Evolutionary conservation across 2,329 filamentous ascomycete species (phyloP).

Genomic region (Malbranchea cinnamomea): DNA sequence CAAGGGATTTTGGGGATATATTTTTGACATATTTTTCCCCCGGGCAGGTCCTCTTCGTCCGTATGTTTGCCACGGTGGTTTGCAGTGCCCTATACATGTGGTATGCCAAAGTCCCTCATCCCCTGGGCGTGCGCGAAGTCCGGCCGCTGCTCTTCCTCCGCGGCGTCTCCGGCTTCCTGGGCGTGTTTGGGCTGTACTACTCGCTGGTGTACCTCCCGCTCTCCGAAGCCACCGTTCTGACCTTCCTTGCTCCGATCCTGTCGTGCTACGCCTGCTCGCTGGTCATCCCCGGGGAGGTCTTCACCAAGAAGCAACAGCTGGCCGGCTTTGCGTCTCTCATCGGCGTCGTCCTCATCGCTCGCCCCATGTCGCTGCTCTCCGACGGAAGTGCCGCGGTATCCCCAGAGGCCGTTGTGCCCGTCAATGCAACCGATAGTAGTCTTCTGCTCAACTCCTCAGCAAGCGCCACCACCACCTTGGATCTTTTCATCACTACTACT

Average conservation of each 20-base stretch:
- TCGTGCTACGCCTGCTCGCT: slow-evolving; percentile 69
- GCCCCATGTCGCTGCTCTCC: slow-evolving; percentile 46
- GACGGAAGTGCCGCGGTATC: slow-evolving; percentile 11
- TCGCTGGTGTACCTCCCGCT: slow-evolving; percentile 66
- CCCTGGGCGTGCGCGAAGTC: slow-evolving; percentile 53
- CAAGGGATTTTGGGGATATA: not conserved
- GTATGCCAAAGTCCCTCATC: slow-evolving; percentile 49
- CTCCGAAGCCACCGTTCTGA: slow-evolving; percentile 78
- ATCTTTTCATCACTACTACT: slow-evolving; percentile 8
- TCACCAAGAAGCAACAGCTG: slow-evolving; percentile 61
- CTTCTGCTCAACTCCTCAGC: too few species aligned
- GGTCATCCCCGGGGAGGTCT: slow-evolving; percentile 55
- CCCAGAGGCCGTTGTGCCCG: slow-evolving; percentile 4
- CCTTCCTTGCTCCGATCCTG: slow-evolving; percentile 67
- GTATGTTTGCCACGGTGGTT: slow-evolving; percentile 59
- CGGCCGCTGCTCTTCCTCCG: slow-evolving; percentile 52
- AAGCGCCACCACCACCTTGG: not conserved
- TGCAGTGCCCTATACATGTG: slow-evolving; percentile 60
- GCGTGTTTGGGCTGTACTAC: slow-evolving; percentile 65
- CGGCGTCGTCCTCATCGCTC: slow-evolving; percentile 72
- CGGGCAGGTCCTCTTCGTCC: slow-evolving; percentile 61
- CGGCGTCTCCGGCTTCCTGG: slow-evolving; percentile 59
- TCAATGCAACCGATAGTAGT: slow-evolving; percentile 1
- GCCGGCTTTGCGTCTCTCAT: slow-evolving; percentile 59
- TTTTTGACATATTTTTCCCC: too few species aligned